Conservation (phyloP, 2,329 filamentous ascomycete genomes). For the Alternaria hordeiaustralica region DNA sequence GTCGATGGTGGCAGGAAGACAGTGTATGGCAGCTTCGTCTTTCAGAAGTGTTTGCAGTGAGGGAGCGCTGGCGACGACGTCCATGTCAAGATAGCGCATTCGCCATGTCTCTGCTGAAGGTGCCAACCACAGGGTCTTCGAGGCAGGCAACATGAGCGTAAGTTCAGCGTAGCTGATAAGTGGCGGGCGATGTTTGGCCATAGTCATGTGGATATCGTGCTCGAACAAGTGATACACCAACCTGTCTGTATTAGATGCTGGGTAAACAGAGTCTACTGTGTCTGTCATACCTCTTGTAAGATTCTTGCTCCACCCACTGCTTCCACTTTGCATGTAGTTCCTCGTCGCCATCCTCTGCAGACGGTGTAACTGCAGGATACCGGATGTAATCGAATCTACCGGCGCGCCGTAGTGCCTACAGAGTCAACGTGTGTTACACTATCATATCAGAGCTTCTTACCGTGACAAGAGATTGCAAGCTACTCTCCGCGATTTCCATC, state of each 20-base stretch:
- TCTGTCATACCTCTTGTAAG: constrained; percentile 59
- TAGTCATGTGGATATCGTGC: constrained; percentile 29
- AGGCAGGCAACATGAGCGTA: constrained; percentile 67
- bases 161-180: constrained; percentile 72
- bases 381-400: constrained; percentile 62
- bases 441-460: background rate
- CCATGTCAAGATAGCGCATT: constrained; percentile 47
- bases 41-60: constrained; percentile 19
- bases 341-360: constrained; percentile 37
- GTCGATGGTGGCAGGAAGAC: constrained; percentile 61
- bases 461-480: constrained; percentile 58
- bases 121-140: constrained; percentile 69
- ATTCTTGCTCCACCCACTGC: constrained; percentile 67
- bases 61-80: background rate
- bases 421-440: rapidly evolving
- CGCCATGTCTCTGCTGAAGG: constrained; percentile 69
- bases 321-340: constrained; percentile 68
- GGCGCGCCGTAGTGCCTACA: constrained; percentile 57
- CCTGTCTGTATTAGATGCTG: constrained; percentile 4
- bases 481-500: constrained; percentile 64
- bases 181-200: constrained; percentile 50
- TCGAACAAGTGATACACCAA: constrained; percentile 28
- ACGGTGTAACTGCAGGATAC: background rate
- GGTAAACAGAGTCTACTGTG: background rate
- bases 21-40: constrained; percentile 57